Percentiles rank a stretch among this genome's conserved stretches.
Evolutionary conservation across 2,329 filamentous ascomycete genomes (phyloP).

Genomic region (Aspergillus viridinutans): DNA sequence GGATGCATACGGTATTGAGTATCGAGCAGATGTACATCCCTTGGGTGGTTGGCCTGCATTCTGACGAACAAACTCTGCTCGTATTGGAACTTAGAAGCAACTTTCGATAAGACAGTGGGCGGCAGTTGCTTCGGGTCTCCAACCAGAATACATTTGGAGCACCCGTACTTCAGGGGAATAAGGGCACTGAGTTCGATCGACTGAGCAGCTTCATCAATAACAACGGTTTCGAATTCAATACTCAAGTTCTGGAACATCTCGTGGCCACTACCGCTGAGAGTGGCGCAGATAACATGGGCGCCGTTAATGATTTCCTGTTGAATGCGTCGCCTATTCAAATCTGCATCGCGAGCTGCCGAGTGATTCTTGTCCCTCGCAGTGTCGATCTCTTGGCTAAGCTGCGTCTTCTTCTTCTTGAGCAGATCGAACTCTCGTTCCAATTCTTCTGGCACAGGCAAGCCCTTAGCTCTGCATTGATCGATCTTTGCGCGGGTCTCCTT

Average conservation of each 20-base stretch:
- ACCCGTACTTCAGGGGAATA: slow-evolving; percentile 96
- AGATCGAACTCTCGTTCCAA: slow-evolving; percentile 74
- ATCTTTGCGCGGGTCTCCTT: slow-evolving; percentile 66
- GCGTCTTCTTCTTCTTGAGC: slow-evolving; percentile 69
- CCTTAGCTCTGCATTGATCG: slow-evolving; percentile 59
- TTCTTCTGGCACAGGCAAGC: slow-evolving; percentile 39
- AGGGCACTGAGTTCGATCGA: slow-evolving; percentile 95
- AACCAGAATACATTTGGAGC: slow-evolving; percentile 92
- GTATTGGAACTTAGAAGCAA: slow-evolving; percentile 87
- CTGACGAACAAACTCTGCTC: slow-evolving; percentile 97
- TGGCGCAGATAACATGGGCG: slow-evolving; percentile 90
- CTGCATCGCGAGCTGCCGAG: slow-evolving; percentile 73
- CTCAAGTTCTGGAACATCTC: slow-evolving; percentile 94
- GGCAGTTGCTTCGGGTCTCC: slow-evolving; percentile 97
- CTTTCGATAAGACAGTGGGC: slow-evolving; percentile 90
- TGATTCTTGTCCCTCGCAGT: slow-evolving; percentile 81
- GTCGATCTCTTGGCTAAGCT: slow-evolving; percentile 80
- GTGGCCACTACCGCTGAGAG: slow-evolving; percentile 90
- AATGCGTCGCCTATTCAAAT: slow-evolving; percentile 75
- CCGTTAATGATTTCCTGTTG: slow-evolving; percentile 89
- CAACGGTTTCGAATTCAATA: slow-evolving; percentile 96
- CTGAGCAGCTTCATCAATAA: slow-evolving; percentile 97
- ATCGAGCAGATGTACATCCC: slow-evolving; percentile 89
- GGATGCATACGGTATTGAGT: slow-evolving; percentile 99
- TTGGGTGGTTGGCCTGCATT: slow-evolving; percentile 89